Base-by-base conservation (phyloP, 2,329 filamentous ascomycete genomes). In the Cryphonectria naterciae region DNA sequence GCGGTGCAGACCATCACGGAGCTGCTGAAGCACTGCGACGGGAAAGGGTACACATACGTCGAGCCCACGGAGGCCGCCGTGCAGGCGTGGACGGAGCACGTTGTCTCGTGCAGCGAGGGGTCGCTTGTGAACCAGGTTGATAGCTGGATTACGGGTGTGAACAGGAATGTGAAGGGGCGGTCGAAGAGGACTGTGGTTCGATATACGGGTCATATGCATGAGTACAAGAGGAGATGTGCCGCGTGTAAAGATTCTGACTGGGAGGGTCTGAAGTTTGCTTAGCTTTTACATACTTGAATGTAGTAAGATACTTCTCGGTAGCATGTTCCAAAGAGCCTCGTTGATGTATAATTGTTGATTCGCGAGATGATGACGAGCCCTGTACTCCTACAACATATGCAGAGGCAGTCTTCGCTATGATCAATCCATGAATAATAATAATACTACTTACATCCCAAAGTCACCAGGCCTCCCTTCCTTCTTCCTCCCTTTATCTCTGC, bases 101-200 rank as follows among this genome's bases (percentile, higher is more conserved):
- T 73, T 10, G 62, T 68, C 35, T 41, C 69, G 32, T 72, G 70
- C 22, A 73, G 72, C 64, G 63, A 71, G 61, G 72, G 70, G 1
- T 52, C 58, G 15, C 67, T 73, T 17, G 19, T 68, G 61, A 74
- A 72, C 43, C 65, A 74, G 60, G 65, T 74, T 6, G 72, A 72
- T n/a, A 72, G 70, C 66, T 74, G 70, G 72, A 74, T 74, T 62
- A 74, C 70, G 17, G 70, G 70, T 6, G 68, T 72, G 11, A 72
- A 70, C 28, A 70, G n/a, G 6, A 74, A 72, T 1, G 70, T 72
- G 19, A 60, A 60, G 56, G 56, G 56, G 4, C 41, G 46, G 66
- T n/a, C 58, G 10, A 56, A 49, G 22, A 70, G 72, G 67, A 72
- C 56, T 32, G 70, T 73, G 8, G 70, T 67, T 2, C 64, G 72